phyloP scores from a whole-genome alignment of 768 basidiomycete species.

The Boletus vinaceobasis region DNA sequence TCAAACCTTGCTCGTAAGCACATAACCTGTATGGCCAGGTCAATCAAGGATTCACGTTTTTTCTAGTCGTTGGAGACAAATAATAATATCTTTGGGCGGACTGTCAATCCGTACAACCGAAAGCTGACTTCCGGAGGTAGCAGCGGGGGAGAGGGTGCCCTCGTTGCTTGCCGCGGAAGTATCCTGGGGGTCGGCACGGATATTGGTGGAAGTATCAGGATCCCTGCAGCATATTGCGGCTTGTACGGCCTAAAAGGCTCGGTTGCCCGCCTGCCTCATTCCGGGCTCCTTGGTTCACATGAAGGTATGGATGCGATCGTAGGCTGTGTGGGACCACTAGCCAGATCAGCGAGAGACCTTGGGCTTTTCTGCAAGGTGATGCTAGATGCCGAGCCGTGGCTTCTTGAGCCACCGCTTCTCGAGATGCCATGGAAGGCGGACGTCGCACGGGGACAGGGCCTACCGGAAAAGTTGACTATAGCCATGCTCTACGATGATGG shows the following conservation, averaged over 20 bases:
- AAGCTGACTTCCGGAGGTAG: conserved; percentile 43
- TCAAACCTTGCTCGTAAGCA: conserved; percentile 46
- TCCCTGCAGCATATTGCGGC: conserved; percentile 41
- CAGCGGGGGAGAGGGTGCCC: conserved; percentile 46
- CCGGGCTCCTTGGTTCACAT: conserved; percentile 46
- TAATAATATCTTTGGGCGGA: conserved; percentile 54
- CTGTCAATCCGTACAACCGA: conserved; percentile 64
- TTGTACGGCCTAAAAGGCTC: conserved; percentile 46
- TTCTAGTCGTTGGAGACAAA: conserved; percentile 49
- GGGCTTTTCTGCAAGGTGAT: conserved; percentile 47
- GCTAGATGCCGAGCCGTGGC: conserved; percentile 47
- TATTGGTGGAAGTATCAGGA: conserved; percentile 46
- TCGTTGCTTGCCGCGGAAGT: conserved; percentile 42
- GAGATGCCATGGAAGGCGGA: conserved; percentile 48
- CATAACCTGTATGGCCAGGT: background rate
- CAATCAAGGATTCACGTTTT: conserved; percentile 8
- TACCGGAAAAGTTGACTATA: conserved; percentile 42
- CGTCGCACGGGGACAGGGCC: conserved; percentile 34
- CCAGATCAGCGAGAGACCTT: conserved; percentile 47
- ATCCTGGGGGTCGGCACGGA: conserved; percentile 44
- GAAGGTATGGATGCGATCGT: conserved; percentile 53
- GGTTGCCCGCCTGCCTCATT: conserved; percentile 50
- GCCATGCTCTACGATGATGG: conserved; percentile 51
- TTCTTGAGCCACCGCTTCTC: conserved; percentile 42
- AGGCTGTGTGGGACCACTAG: conserved; percentile 48